Percentiles rank a stretch among this genome's conserved stretches.
Evolutionary conservation across 495 filamentous ascomycete genomes (phyloP).

Genomic region (Massariosphaeria phaeospora): DNA sequence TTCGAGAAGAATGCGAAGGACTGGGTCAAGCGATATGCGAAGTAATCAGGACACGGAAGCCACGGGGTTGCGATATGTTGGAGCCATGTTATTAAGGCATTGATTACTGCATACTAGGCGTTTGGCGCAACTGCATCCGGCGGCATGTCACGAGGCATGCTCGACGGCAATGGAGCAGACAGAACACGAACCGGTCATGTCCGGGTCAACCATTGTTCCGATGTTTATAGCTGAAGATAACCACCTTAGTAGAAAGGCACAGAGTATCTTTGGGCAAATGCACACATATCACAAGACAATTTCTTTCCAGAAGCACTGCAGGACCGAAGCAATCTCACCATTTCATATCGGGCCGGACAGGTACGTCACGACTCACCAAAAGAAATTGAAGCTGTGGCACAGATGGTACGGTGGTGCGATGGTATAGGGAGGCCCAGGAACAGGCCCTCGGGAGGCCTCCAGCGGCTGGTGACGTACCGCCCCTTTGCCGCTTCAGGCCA

Average conservation of each 20-base stretch:
- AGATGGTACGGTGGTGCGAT: too few relatives aligned
- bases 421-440: too few relatives aligned
- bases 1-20: slow-evolving; percentile 79
- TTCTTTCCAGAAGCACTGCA: not conserved
- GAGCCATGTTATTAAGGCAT: not conserved
- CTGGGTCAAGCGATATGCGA: slow-evolving; percentile 78
- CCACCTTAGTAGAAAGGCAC: not conserved
- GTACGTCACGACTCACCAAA: too few relatives aligned
- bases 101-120: slow-evolving; percentile 14
- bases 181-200: not conserved
- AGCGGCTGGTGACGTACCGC: too few relatives aligned
- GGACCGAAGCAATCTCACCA: too few relatives aligned
- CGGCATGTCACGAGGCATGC: not conserved
- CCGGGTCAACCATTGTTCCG: slow-evolving; percentile 2
- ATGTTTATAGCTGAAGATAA: not conserved
- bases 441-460: too few relatives aligned
- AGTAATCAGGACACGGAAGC: slow-evolving; percentile 4
- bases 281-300: not conserved
- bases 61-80: not conserved
- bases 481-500: too few relatives aligned
- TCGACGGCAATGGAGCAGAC: not conserved
- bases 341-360: too few relatives aligned
- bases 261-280: not conserved
- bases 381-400: too few relatives aligned
- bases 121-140: slow-evolving; percentile 17